These are phyloP conservation scores for Amanita exitialis DNA, from an alignment of 768 basidiomycete species.

Conservation along the genomic window DNA sequence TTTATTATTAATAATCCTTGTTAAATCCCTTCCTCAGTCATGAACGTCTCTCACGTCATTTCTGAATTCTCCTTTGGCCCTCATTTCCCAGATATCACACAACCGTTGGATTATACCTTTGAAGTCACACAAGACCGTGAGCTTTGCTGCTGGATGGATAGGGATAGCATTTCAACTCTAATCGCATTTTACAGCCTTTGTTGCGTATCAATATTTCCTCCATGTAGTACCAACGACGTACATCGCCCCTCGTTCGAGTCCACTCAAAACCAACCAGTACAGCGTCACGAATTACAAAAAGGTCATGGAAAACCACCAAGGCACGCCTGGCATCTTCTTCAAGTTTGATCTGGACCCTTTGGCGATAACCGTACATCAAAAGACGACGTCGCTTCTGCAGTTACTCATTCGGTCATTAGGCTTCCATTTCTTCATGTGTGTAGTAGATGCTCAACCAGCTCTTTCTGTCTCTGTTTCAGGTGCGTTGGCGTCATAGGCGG, in stretches of 20 bases:
- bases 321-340: conserved; percentile 95
- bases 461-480: conserved; percentile 22
- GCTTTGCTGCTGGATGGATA: conserved; percentile 18
- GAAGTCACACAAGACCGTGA: conserved; percentile 61
- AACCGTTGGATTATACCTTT: conserved; percentile 88
- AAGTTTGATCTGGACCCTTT: conserved; percentile 95
- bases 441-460: neutral
- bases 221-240: conserved; percentile 96
- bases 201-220: conserved; percentile 91
- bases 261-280: conserved; percentile 77
- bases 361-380: conserved; percentile 75
- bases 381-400: conserved; percentile 74
- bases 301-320: conserved; percentile 59
- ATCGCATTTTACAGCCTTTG: conserved; percentile 45
- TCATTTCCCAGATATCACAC: conserved; percentile 89
- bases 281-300: conserved; percentile 90
- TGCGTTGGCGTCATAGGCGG: conserved; percentile 92
- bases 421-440: neutral
- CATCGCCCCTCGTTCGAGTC: conserved; percentile 56
- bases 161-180: conserved; percentile 1
- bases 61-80: conserved; percentile 96
- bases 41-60: conserved; percentile 96
- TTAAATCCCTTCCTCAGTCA: conserved; percentile 37
- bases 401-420: conserved; percentile 59
- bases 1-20: neutral